Base-by-base conservation (phyloP, 768 basidiomycete genomes). In the Lentinula lateritia region DNA sequence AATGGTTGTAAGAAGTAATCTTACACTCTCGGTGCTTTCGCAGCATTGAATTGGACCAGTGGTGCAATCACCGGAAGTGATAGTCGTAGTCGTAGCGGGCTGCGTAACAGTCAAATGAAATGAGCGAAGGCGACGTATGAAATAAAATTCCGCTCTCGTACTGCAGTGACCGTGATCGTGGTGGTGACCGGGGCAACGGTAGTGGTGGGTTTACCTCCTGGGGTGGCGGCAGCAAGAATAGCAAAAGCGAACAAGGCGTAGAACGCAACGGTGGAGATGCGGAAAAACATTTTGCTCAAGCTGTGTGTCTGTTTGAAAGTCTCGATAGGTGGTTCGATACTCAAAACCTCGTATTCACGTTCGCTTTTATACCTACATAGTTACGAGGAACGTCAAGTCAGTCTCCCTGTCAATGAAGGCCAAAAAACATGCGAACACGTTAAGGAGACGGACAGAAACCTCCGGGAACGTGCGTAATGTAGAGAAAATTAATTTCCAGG, bases 161-260 rank as follows among this genome's bases (percentile, higher is more conserved):
- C 52, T 2, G 55, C 55, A 42, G 55, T 57, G 9, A 57, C 55
- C 55, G 55, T 57, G 55, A 38, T 42, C 18, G 55, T 57, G 18
- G 41, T 38, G 12, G 55, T 36, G 32, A 38, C 36, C 39, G 18
- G 18, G 39, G 38, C 23, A 23, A 16, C 5, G n/a, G 28, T 41
- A 41, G 38, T 57, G 20, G 16, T 32, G 4, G 41, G 39, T 36
- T 57, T 3, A 20, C 41, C 38, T 57, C 55, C 55, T 10, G 58
- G 58, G 16, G 45, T 48, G 58, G 58, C 58, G 34, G 43, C 58
- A 13, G 58, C 58, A 59, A 59, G 58, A 18, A 50, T 23, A 2
- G 58, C 45, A 20, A 59, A 50, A 50, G 43, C 46, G 32, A 45
- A 57, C 38, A 57, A 57, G 18, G 20, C 42, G 55, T 42, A 57